A percentile compares a stretch with the other conserved stretches of the same genome.
phyloP scores from a whole-genome alignment of 2,329 filamentous ascomycete genomes.

The Ceratocystiopsis minuta region DNA sequence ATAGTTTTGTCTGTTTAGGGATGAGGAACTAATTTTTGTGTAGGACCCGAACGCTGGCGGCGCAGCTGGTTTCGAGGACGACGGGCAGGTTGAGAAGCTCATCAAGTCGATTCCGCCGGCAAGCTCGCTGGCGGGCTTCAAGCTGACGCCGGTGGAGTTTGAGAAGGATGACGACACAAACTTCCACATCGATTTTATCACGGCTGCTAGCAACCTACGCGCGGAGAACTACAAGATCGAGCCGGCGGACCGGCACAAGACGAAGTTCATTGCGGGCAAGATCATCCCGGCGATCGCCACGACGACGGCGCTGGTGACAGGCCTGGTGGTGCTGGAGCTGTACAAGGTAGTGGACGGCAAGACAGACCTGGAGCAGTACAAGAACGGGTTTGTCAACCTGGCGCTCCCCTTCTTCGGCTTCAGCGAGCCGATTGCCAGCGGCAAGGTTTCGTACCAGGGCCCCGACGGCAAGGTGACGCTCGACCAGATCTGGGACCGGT shows the following conservation, averaged over 20 bases:
- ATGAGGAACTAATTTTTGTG: too few relatives aligned
- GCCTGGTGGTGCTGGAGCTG: conserved; percentile 77
- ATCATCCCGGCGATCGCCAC: conserved; percentile 98
- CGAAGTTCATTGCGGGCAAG: conserved; percentile 98
- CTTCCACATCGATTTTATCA: conserved; percentile 98
- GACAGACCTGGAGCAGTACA: conserved; percentile 93
- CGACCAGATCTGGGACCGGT: conserved; percentile 96
- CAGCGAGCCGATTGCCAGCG: conserved; percentile 86
- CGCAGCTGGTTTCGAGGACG: conserved; percentile 43
- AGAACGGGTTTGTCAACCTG: conserved; percentile 96
- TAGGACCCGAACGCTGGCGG: conserved; percentile 59
- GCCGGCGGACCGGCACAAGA: conserved; percentile 85
- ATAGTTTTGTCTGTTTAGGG: too few relatives aligned
- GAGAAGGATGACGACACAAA: conserved; percentile 97
- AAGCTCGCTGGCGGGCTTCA: conserved; percentile 70
- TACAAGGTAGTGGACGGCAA: conserved; percentile 97
- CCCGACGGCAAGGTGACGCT: conserved; percentile 63
- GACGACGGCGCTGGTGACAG: conserved; percentile 87
- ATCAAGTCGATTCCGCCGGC: conserved; percentile 56
- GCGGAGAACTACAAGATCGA: conserved; percentile 97
- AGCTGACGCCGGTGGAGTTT: conserved; percentile 82
- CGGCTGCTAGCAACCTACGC: conserved; percentile 85
- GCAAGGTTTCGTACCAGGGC: conserved; percentile 78
- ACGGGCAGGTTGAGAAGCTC: conserved; percentile 57
- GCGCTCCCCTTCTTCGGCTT: conserved; percentile 96